phyloP scores from a whole-genome alignment of 2,329 filamentous ascomycete species.

The Metarhizium robertsii region DNA sequence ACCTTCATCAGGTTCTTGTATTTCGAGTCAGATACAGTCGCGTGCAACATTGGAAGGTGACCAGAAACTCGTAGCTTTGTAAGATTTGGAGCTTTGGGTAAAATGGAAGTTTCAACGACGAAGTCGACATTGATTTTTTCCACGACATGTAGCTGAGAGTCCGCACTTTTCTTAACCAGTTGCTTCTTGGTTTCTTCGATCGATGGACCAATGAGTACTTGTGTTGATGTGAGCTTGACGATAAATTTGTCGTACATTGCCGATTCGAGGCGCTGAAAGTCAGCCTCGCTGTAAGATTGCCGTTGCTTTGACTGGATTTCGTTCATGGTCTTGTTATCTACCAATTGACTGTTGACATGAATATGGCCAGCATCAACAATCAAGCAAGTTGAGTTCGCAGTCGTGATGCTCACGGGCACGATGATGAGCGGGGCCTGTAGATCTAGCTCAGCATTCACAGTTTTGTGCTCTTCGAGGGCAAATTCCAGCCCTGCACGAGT shows the following conservation, averaged over 20 bases:
- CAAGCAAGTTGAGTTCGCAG: constrained; percentile 71
- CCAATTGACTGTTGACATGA: constrained; percentile 85
- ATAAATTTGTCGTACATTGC: constrained; percentile 98
- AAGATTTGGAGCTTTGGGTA: constrained; percentile 90
- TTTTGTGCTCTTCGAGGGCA: constrained; percentile 94
- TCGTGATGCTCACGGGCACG: constrained; percentile 84
- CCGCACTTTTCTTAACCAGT: constrained; percentile 56
- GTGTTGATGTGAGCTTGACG: constrained; percentile 86
- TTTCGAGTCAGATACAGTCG: constrained; percentile 84
- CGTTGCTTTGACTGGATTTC: constrained; percentile 88
- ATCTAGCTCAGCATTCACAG: constrained; percentile 91
- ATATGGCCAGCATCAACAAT: constrained; percentile 96
- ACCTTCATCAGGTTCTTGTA: constrained; percentile 96
- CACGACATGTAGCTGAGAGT: constrained; percentile 75
- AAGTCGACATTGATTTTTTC: constrained; percentile 98
- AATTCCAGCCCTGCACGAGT: constrained; percentile 94
- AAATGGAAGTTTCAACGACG: constrained; percentile 87
- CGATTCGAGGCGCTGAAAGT: constrained; percentile 78
- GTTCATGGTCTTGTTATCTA: constrained; percentile 81
- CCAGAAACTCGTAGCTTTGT: constrained; percentile 88
- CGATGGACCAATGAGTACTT: constrained; percentile 89
- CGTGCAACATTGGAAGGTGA: constrained; percentile 84
- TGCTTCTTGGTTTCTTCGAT: constrained; percentile 84
- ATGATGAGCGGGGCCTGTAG: constrained; percentile 95
- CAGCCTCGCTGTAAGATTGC: constrained; percentile 77